Evolutionary conservation across 805 yeast species (phyloP).

Genomic region (Suhomyces sp.): DNA sequence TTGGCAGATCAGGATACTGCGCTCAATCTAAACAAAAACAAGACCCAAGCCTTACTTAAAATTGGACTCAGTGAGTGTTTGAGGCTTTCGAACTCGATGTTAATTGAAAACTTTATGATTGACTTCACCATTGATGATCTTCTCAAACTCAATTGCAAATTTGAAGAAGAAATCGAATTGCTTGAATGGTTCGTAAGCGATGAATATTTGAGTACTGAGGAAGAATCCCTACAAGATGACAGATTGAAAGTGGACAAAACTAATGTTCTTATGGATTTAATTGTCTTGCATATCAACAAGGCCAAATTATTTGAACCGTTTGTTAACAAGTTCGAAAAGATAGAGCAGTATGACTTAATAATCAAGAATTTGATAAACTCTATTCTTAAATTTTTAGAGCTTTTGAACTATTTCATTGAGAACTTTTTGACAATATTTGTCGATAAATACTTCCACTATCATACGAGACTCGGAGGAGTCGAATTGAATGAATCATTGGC

Average conservation of each 20-base stretch:
- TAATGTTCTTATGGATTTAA: constrained; percentile 45
- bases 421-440: constrained; percentile 22
- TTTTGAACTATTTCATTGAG: constrained; percentile 32
- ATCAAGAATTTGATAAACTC: constrained; percentile 40
- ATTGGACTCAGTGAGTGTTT: constrained; percentile 51
- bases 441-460: constrained; percentile 11
- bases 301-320: constrained; percentile 55
- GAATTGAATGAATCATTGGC: constrained; percentile 1
- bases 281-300: constrained; percentile 48
- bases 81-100: constrained; percentile 47
- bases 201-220: constrained; percentile 9
- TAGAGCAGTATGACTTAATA: constrained; percentile 29
- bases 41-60: constrained; percentile 36
- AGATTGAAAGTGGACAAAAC: constrained; percentile 25
- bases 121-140: constrained; percentile 44
- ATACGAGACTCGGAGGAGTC: constrained; percentile 2
- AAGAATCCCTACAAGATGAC: constrained; percentile 8
- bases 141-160: constrained; percentile 38
- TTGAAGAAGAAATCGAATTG: constrained; percentile 41
- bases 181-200: constrained; percentile 26
- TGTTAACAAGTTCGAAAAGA: constrained; percentile 31
- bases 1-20: constrained; percentile 4
- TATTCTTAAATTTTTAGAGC: constrained; percentile 36
- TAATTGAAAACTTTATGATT: constrained; percentile 51
- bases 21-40: constrained; percentile 16